Percentiles rank a stretch among this genome's conserved stretches.
These are phyloP conservation scores for Torulaspora pretoriensis DNA, from an alignment of 1,139 yeast species.

Conservation along the genomic window DNA sequence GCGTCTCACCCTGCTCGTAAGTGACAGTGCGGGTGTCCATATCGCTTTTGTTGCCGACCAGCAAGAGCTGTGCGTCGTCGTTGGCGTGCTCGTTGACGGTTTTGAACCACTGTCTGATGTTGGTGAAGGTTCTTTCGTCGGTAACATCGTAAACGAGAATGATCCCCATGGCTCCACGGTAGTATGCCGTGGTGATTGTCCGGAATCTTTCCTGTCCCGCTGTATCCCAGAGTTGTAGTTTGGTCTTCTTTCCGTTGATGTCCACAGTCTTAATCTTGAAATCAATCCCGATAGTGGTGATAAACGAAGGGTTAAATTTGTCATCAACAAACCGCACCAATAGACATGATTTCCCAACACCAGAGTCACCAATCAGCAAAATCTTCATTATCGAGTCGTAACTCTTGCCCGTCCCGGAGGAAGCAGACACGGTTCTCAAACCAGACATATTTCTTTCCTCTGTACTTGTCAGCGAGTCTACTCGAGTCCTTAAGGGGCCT, in stretches of 20 bases:
- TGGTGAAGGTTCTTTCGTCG: conserved; percentile 86
- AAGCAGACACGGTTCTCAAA: conserved; percentile 31
- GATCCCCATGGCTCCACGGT: conserved; percentile 98
- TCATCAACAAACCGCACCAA: conserved; percentile 93
- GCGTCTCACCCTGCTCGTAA: conserved; percentile 80
- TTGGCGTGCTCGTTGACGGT: conserved; percentile 96
- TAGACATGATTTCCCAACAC: conserved; percentile 95
- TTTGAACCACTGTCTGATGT: conserved; percentile 83
- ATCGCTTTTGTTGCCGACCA: conserved; percentile 94
- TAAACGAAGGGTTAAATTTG: conserved; percentile 92
- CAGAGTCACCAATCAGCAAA: conserved; percentile 92
- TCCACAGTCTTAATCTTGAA: conserved; percentile 96
- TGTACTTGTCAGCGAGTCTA: background rate
- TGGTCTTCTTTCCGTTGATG: conserved; percentile 85
- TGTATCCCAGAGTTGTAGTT: conserved; percentile 97
- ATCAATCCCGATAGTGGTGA: conserved; percentile 96
- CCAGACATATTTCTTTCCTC: conserved; percentile 27
- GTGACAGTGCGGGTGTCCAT: conserved; percentile 70
- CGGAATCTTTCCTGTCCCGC: conserved; percentile 99
- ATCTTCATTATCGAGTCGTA: conserved; percentile 94
- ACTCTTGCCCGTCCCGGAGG: conserved; percentile 47
- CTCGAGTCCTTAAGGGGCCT: background rate
- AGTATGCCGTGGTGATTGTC: conserved; percentile 96
- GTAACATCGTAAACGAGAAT: conserved; percentile 93
- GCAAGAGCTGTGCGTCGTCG: conserved; percentile 88